phyloP scores from a whole-genome alignment of 441 rosid species.

The Adansonia madagascariensis region DNA sequence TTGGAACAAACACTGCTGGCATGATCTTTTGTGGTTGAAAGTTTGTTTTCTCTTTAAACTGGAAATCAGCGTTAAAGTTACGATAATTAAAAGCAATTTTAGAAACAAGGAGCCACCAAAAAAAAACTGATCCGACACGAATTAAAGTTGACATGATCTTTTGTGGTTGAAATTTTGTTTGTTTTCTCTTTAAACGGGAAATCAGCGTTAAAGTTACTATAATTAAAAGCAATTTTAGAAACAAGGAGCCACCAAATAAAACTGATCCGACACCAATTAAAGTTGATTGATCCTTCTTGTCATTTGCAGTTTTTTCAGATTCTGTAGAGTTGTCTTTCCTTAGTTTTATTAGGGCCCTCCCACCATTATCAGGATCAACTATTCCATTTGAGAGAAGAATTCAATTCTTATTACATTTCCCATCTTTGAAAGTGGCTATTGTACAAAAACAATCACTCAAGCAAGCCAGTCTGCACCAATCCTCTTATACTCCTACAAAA shows the following conservation, averaged over 20 bases:
- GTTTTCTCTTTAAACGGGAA: constrained; percentile 19
- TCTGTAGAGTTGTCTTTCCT: constrained; percentile 19
- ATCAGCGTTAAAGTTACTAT: neutral
- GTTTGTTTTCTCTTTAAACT: constrained; percentile 8
- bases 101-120: constrained; percentile 30
- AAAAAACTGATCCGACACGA: neutral
- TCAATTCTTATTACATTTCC: constrained; percentile 41
- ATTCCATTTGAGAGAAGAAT: constrained; percentile 33
- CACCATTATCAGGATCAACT: neutral
- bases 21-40: neutral
- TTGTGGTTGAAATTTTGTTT: neutral
- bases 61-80: neutral
- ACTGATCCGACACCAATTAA: constrained; percentile 12
- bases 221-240: constrained; percentile 25
- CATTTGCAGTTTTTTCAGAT: neutral
- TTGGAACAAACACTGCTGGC: constrained; percentile 22
- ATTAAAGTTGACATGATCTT: constrained; percentile 14
- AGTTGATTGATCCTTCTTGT: constrained; percentile 18
- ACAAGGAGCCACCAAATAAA: constrained; percentile 25
- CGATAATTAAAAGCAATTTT: constrained; percentile 18
- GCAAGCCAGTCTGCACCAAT: constrained; percentile 39
- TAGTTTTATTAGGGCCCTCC: constrained; percentile 29
- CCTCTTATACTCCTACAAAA: constrained; percentile 14
- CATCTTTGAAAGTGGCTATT: constrained; percentile 27
- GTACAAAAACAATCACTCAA: constrained; percentile 42